Evolutionary conservation across 2,329 filamentous ascomycete genomes (phyloP), one percentile per base, ranked within the genome.

Genomic region (Aspergillus ibericus): DNA sequence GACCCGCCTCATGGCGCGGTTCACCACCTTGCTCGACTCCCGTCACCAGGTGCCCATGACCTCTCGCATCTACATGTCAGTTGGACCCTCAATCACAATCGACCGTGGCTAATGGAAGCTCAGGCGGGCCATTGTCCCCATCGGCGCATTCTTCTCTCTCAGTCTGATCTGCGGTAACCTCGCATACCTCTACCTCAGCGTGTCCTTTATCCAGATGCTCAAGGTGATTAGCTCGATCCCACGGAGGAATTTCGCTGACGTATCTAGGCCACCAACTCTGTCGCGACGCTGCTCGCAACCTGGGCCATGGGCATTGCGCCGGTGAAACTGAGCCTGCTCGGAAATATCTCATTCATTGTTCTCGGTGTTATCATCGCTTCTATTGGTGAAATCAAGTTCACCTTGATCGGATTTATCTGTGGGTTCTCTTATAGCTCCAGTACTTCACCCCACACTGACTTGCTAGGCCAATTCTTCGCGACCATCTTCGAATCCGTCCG

Each of bases 171-270:
- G 92, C 78, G 92, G 93, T 73, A 98, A 98, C 81, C 80, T 96
- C 78, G 92, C 93, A 68, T 98, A 98, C 75, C 85, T 97, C 56
- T 96, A 97, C 78, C 86, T 98, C 61, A 95, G 90, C 66, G 93
- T 98, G 59, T 90, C 93, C 60, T 98, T 98, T 78, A 98, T 98
- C 72, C 93, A 98, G 83, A 98, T 98, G 93, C 88, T 98, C 77
- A 98, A 98, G 90, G 89, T 92, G 40, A 44, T 15, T 36, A 46
- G 59, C 47, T 36, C 6, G 34, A 68, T 34, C 16, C 4, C 8
- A 27, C 34, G 18, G 18, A 18, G 36, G 8, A 47, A 42, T 25
- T 6, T 8, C 80, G 34, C 53, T 62, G 51, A 53, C 13, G 16
- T 25, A 9, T 6, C 4, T 29, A 92, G 90, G 93, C 93, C 65